These are phyloP conservation scores for Pseudoperonospora humuli DNA, from an alignment of 352 stramenopile genomes.

Conservation along the genomic window DNA sequence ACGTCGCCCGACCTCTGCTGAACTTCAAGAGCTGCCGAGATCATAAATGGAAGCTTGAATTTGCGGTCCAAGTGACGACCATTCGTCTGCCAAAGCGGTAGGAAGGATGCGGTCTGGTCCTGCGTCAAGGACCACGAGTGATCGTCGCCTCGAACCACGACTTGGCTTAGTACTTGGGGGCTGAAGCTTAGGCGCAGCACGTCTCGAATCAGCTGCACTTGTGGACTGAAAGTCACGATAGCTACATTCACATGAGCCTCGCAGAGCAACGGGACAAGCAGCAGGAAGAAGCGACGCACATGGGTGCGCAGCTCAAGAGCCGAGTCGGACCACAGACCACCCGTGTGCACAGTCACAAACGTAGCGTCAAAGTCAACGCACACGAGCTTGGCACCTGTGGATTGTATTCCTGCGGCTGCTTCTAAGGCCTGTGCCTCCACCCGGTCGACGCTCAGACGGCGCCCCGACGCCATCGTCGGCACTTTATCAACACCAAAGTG, in stretches of 20 bases:
- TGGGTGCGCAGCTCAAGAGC: conserved; percentile 34
- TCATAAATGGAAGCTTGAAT: conserved; percentile 72
- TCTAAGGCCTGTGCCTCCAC: conserved; percentile 23
- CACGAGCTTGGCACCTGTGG: conserved; percentile 47
- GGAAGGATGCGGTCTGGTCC: conserved; percentile 36
- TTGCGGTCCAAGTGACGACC: conserved; percentile 50
- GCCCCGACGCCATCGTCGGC: conserved; percentile 12
- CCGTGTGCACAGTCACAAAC: conserved; percentile 70
- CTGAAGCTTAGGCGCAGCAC: conserved; percentile 53
- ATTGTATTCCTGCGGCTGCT: conserved; percentile 31
- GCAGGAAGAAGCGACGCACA: conserved; percentile 57
- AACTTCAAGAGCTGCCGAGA: conserved; percentile 52
- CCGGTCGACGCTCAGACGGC: conserved; percentile 21
- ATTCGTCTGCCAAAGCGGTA: conserved; percentile 46
- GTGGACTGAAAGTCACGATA: conserved; percentile 77
- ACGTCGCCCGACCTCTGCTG: conserved; percentile 12
- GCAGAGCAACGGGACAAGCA: conserved; percentile 44
- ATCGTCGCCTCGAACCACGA: conserved; percentile 68
- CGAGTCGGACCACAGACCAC: conserved; percentile 42
- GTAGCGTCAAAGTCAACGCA: conserved; percentile 84
- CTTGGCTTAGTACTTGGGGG: conserved; percentile 13
- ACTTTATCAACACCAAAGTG: conserved; percentile 10
- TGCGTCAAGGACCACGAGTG: conserved; percentile 45
- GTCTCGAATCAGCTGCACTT: conserved; percentile 52
- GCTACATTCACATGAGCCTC: conserved; percentile 41